Conservation (phyloP, 768 basidiomycete species). For the Tephrocybe sp. region DNA sequence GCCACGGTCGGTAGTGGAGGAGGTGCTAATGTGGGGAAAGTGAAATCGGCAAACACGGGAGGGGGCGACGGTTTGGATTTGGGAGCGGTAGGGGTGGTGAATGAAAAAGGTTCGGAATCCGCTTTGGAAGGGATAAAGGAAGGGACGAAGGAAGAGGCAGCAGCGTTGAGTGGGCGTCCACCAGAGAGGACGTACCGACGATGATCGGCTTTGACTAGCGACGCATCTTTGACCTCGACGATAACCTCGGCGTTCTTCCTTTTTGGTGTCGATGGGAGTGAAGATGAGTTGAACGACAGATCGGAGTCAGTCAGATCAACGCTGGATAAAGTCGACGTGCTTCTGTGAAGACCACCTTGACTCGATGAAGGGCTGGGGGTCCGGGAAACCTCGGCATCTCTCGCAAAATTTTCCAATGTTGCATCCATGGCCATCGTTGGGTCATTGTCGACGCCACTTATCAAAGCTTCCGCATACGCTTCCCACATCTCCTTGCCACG, state of each 20-base stretch:
- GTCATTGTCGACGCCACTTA: conserved; percentile 23
- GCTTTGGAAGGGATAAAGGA: conserved; percentile 22
- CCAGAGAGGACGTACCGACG: conserved; percentile 17
- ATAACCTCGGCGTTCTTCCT: conserved; percentile 36
- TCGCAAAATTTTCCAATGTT: conserved; percentile 17
- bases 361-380: conserved; percentile 19
- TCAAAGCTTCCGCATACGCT: conserved; percentile 38
- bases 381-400: conserved; percentile 11
- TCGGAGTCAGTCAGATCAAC: conserved; percentile 44
- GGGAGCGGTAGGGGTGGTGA: conserved; percentile 18
- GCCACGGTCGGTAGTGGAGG: conserved; percentile 37
- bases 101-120: conserved; percentile 23
- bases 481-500: conserved; percentile 41
- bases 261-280: conserved; percentile 53
- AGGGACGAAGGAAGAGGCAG: conserved; percentile 47
- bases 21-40: conserved; percentile 48
- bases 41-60: conserved; percentile 35
- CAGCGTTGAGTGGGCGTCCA: conserved; percentile 39
- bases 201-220: conserved; percentile 25
- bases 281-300: conserved; percentile 42
- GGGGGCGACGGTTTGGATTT: conserved; percentile 15
- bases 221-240: conserved; percentile 34
- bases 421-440: neutral
- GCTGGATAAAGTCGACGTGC: conserved; percentile 37
- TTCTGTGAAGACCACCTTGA: conserved; percentile 27